phyloP scores from a whole-genome alignment of 345 rosid genomes.

The Aurinia saxatilis region DNA sequence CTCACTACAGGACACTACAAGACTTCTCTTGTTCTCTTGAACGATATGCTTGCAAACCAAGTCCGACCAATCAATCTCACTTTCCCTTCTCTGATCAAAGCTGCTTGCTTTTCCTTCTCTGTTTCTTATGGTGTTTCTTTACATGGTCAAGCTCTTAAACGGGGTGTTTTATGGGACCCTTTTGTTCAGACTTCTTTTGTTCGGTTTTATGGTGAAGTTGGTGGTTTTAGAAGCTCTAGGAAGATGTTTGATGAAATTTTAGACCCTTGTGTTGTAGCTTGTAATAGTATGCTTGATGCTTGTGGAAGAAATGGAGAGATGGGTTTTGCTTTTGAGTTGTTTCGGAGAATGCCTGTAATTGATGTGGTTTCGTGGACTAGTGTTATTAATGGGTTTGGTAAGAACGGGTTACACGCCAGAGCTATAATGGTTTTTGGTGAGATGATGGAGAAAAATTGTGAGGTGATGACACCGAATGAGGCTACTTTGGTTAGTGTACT shows the following conservation, averaged over 20 bases:
- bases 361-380: slow-evolving; percentile 77
- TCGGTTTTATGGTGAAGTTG: slow-evolving; percentile 31
- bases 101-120: slow-evolving; percentile 30
- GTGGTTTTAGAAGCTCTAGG: slow-evolving; percentile 27
- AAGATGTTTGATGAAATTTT: slow-evolving; percentile 53
- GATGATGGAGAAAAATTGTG: slow-evolving; percentile 34
- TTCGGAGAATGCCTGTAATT: slow-evolving; percentile 38
- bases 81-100: slow-evolving; percentile 65
- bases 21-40: slow-evolving; percentile 42
- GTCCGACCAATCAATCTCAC: slow-evolving; percentile 45
- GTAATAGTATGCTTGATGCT: slow-evolving; percentile 59
- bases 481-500: slow-evolving; percentile 55
- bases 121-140: slow-evolving; percentile 37
- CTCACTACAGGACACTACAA: slow-evolving; percentile 36
- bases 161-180: slow-evolving; percentile 47
- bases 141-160: slow-evolving; percentile 43
- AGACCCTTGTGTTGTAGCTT: slow-evolving; percentile 41
- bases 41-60: slow-evolving; percentile 46
- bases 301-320: slow-evolving; percentile 48
- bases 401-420: slow-evolving; percentile 32
- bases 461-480: slow-evolving; percentile 47
- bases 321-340: slow-evolving; percentile 41
- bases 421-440: slow-evolving; percentile 38
- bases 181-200: slow-evolving; percentile 53
- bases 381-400: slow-evolving; percentile 54